Evolutionary conservation across 1,139 yeast species (phyloP).

Genomic region (Magnusiomyces clavatus): DNA sequence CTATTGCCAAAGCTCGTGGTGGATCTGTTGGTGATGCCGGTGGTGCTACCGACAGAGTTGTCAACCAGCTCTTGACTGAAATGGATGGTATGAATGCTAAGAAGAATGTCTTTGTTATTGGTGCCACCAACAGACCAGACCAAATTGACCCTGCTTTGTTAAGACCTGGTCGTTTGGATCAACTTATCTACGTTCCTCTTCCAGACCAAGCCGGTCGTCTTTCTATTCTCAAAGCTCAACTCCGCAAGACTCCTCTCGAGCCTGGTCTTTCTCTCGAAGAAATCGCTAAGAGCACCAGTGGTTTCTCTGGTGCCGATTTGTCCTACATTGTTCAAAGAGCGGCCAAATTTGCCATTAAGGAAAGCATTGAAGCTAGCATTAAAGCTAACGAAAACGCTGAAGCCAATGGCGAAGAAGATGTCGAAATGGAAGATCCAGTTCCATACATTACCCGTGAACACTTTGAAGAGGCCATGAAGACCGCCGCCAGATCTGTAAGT

Average conservation of each 20-base stretch:
- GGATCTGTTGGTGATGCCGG: constrained; percentile 92
- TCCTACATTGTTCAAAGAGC: constrained; percentile 85
- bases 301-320: constrained; percentile 99
- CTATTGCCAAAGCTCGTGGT: constrained; percentile 97
- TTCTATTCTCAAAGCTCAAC: constrained; percentile 89
- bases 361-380: constrained; percentile 76
- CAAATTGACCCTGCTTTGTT: constrained; percentile 97
- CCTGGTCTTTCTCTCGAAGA: constrained; percentile 86
- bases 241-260: constrained; percentile 96
- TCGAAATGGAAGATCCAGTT: constrained; percentile 78
- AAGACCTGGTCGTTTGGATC: constrained; percentile 99
- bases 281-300: constrained; percentile 88
- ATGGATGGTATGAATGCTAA: constrained; percentile 99
- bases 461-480: constrained; percentile 98
- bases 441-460: constrained; percentile 90
- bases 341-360: constrained; percentile 97
- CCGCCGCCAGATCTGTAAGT: constrained; percentile 94
- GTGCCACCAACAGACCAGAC: constrained; percentile 98
- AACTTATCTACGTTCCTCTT: constrained; percentile 94
- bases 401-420: constrained; percentile 56
- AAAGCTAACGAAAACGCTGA: constrained; percentile 45
- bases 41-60: constrained; percentile 97
- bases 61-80: constrained; percentile 93
- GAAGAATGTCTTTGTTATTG: constrained; percentile 96
- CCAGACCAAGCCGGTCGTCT: constrained; percentile 94